Evolutionary conservation across 2,329 filamentous ascomycete species (phyloP).

Genomic region (Fusarium burgessii): DNA sequence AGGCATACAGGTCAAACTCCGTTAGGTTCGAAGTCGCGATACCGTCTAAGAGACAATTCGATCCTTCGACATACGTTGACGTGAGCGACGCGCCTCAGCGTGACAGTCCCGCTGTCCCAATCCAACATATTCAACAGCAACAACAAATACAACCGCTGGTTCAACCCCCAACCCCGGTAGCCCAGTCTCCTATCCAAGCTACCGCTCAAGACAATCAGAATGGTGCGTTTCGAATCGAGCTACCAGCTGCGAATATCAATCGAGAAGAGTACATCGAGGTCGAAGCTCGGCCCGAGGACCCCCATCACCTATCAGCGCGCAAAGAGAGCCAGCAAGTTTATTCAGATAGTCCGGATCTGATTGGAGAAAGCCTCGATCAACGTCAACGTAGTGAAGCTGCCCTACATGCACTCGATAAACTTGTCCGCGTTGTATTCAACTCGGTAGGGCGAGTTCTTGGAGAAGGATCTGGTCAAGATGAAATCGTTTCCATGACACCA

Average conservation of each 20-base stretch:
- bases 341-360: conserved; percentile 66
- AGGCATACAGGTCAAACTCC: conserved; percentile 52
- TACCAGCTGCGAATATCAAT: conserved; percentile 59
- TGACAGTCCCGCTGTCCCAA: conserved; percentile 30
- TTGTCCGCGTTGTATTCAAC: conserved; percentile 79
- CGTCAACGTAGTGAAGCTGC: conserved; percentile 83
- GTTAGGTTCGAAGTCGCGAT: conserved; percentile 62
- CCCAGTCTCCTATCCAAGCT: conserved; percentile 5
- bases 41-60: conserved; percentile 57
- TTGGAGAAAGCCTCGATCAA: conserved; percentile 78
- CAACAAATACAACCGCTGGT: conserved; percentile 19
- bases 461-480: conserved; percentile 65
- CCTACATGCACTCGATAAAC: conserved; percentile 75
- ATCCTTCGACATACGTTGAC: conserved; percentile 54
- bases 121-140: conserved; percentile 19
- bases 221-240: conserved; percentile 60
- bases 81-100: conserved; percentile 42
- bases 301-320: conserved; percentile 61
- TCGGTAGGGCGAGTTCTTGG: conserved; percentile 77
- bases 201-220: conserved; percentile 31
- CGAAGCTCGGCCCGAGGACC: conserved; percentile 60
- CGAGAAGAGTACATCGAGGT: conserved; percentile 66
- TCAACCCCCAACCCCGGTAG: conserved; percentile 12
- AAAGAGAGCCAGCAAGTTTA: conserved; percentile 65
- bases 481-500: conserved; percentile 65